Conservation (phyloP, 768 basidiomycete genomes). For the Imleria badia region DNA sequence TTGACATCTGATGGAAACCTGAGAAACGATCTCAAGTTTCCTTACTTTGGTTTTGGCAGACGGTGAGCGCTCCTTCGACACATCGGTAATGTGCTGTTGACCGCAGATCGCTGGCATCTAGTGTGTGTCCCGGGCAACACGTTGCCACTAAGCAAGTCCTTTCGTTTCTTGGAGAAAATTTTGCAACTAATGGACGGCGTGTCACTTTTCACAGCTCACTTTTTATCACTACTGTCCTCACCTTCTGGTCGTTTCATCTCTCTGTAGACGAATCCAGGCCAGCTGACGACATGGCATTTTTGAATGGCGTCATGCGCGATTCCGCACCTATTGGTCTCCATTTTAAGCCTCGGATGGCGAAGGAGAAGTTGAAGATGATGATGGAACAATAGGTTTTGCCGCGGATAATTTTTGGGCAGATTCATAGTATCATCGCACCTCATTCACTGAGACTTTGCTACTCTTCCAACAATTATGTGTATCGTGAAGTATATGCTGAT, state of each 20-base stretch:
- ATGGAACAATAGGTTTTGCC: neutral
- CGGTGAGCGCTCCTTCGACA: conserved; percentile 8
- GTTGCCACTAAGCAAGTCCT: conserved; percentile 41
- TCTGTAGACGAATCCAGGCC: conserved; percentile 44
- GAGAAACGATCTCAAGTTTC: conserved; percentile 46
- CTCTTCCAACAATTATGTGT: no score
- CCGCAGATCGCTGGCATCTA: conserved; percentile 8
- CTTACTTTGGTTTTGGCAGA: conserved; percentile 54
- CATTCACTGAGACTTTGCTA: no score
- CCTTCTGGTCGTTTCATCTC: conserved; percentile 60
- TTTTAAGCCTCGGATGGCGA: conserved; percentile 45
- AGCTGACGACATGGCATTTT: conserved; percentile 58
- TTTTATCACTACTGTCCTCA: conserved; percentile 57
- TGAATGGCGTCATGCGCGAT: conserved; percentile 9
- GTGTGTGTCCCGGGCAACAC: conserved; percentile 62
- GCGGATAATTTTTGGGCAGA: neutral
- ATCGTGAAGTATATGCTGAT: no score
- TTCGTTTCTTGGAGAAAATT: neutral
- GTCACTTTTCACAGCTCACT: conserved; percentile 45
- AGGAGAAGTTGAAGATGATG: conserved; percentile 8
- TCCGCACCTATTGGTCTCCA: conserved; percentile 49
- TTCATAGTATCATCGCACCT: neutral
- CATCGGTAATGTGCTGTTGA: neutral
- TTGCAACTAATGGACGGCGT: neutral
- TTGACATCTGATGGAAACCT: conserved; percentile 23